These are phyloP conservation scores for Colletotrichum sp. DNA, from an alignment of 2,329 filamentous ascomycete genomes.

Conservation along the genomic window DNA sequence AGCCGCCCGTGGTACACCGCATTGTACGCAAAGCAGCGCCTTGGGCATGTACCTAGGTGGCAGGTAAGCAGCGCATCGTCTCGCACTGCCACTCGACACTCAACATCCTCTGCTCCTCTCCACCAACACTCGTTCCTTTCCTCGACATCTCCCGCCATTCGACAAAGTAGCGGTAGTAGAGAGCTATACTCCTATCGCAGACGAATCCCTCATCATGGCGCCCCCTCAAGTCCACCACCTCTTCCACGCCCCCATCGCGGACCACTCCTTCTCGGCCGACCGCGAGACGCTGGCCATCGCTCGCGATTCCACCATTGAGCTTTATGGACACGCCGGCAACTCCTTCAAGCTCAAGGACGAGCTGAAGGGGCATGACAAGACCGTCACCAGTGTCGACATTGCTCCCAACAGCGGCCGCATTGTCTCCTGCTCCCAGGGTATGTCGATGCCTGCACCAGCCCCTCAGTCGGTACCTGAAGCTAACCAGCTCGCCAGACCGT, in stretches of 20 bases:
- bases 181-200: slow-evolving; percentile 87
- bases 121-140: not conserved
- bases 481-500: slow-evolving; percentile 67
- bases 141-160: not conserved
- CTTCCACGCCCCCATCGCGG: slow-evolving; percentile 94
- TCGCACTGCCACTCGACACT: slow-evolving; percentile 6
- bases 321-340: slow-evolving; percentile 77
- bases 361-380: slow-evolving; percentile 96
- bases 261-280: slow-evolving; percentile 98
- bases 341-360: slow-evolving; percentile 88
- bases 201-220: slow-evolving; percentile 65
- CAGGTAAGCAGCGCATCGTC: not conserved
- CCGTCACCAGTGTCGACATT: slow-evolving; percentile 94
- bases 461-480: not conserved
- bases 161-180: slow-evolving; percentile 79
- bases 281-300: slow-evolving; percentile 87
- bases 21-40: not conserved
- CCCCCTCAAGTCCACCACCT: slow-evolving; percentile 93
- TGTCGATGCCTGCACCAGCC: slow-evolving; percentile 22
- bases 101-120: not conserved
- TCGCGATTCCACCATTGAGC: slow-evolving; percentile 87
- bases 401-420: slow-evolving; percentile 90
- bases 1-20: not conserved
- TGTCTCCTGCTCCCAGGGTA: slow-evolving; percentile 96
- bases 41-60: not conserved